Base-by-base conservation (phyloP, 768 basidiomycete genomes). In the Paxillus ammoniavirescens region DNA sequence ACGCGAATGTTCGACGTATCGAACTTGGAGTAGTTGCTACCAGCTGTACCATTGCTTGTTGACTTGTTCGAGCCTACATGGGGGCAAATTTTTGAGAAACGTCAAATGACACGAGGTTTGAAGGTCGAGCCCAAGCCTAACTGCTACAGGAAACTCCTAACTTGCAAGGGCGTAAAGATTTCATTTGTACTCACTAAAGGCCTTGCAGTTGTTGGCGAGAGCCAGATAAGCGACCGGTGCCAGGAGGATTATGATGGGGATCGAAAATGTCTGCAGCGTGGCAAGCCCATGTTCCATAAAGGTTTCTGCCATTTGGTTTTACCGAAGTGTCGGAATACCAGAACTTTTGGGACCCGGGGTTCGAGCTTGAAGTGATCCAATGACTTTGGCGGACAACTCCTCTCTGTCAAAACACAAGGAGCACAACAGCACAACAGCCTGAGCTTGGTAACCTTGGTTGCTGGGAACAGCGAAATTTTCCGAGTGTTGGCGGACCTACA, bases 1-100 rank as follows among this genome's bases (percentile, higher is more conserved):
- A 87, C 80, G 12, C 63, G 73, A 14, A 75, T 63, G 55, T 58
- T 69, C 45, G 68, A 65, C 1, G 62, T 68, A 31, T 72, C 65
- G n/a, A 71, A 72, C 42, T 6, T 47, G 0, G 63, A 54, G 53
- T 57, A 56, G 48, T 58, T 54, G 9, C 33, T 14, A 37, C 13
- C 41, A 17, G 38, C 30, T 42, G n/a, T 23, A 4, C 23, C 17
- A 5, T 37, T 51, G 13, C 35, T 28, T 10, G 23, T 42, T 1
- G 52, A 21, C 15, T 15, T 15, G 21, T 14, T 10, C 41, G 26
- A 50, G 15, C 48, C 61, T 60, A 47, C 56, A 52, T 55, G 45
- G 37, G 13, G 5, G 26, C 18, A 15, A 52, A 46, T 58, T 56
- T 52, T 47, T 2, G 3, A 26, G 26, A 57, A 47, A 63, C 42